These are phyloP conservation scores for Caloboletus inedulis DNA, from an alignment of 1,284 basidiomycete species.

Conservation along the genomic window DNA sequence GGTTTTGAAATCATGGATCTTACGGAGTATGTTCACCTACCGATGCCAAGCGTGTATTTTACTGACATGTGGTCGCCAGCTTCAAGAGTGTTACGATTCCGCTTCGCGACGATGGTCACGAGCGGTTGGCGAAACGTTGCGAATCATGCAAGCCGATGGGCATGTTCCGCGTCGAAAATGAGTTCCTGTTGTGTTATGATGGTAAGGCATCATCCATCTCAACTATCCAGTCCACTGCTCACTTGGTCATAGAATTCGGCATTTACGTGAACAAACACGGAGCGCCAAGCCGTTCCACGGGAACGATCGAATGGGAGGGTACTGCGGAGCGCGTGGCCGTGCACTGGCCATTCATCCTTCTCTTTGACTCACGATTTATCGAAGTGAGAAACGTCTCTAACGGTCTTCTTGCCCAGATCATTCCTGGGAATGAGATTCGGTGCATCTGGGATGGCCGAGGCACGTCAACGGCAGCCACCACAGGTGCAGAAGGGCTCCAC, in stretches of 20 bases:
- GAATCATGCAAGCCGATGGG: conserved; percentile 83
- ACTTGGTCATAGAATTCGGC: conserved; percentile 72
- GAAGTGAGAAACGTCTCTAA: conserved; percentile 87
- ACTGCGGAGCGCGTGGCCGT: conserved; percentile 84
- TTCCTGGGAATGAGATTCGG: conserved; percentile 76
- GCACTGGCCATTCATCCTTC: conserved; percentile 85
- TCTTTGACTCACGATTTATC: conserved; percentile 90
- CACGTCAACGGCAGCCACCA: conserved; percentile 37
- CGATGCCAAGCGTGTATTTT: neutral
- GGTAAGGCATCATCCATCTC: conserved; percentile 50
- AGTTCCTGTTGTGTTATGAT: conserved; percentile 92
- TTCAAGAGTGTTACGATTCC: conserved; percentile 89
- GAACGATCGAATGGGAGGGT: conserved; percentile 94
- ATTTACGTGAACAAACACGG: conserved; percentile 89
- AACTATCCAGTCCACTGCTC: conserved; percentile 4
- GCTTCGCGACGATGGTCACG: conserved; percentile 70
- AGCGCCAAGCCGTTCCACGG: conserved; percentile 69
- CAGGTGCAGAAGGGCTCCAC: conserved; percentile 23
- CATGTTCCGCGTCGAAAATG: conserved; percentile 88
- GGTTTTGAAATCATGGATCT: conserved; percentile 99
- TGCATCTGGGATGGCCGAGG: conserved; percentile 87
- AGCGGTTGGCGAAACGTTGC: conserved; percentile 75
- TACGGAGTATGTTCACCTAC: conserved; percentile 58
- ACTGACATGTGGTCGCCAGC: conserved; percentile 37
- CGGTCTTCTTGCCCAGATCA: conserved; percentile 87